A percentile compares a stretch with the other conserved stretches of the same genome.
phyloP scores from a whole-genome alignment of 73 alveolate genomes.

The Paramecium biaurelia region DNA sequence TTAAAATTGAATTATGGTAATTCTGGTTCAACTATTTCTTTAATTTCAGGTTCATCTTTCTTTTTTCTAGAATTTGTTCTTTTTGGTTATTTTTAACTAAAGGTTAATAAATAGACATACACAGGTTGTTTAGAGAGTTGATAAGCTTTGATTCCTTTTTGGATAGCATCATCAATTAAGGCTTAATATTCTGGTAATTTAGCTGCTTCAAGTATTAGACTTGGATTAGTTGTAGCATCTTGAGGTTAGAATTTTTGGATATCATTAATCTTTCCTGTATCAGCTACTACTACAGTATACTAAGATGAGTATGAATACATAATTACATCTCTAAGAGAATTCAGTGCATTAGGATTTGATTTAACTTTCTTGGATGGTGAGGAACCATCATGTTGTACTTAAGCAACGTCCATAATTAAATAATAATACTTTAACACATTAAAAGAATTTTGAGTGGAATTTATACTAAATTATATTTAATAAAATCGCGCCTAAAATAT shows the following conservation, averaged over 20 bases:
- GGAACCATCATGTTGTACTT: neutral
- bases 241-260: constrained; percentile 71
- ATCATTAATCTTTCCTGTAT: constrained; percentile 79
- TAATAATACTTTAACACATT: neutral
- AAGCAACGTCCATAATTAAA: neutral
- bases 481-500: constrained; percentile 35
- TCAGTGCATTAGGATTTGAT: constrained; percentile 38
- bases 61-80: constrained; percentile 49
- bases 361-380: constrained; percentile 61
- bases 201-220: constrained; percentile 71
- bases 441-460: neutral
- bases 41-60: constrained; percentile 42
- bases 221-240: constrained; percentile 86
- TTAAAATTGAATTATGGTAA: constrained; percentile 40
- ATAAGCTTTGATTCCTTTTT: constrained; percentile 39
- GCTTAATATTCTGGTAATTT: constrained; percentile 59
- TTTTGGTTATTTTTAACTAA: constrained; percentile 19
- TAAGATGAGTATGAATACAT: neutral
- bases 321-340: constrained; percentile 49
- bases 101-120: neutral
- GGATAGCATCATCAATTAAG: constrained; percentile 65
- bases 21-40: constrained; percentile 39
- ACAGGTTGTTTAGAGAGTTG: constrained; percentile 41
- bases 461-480: neutral
- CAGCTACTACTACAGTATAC: constrained; percentile 77